Percentiles rank a stretch among this genome's conserved stretches.
phyloP scores from a whole-genome alignment of 345 rosid genomes.

The Balakata baccata region DNA sequence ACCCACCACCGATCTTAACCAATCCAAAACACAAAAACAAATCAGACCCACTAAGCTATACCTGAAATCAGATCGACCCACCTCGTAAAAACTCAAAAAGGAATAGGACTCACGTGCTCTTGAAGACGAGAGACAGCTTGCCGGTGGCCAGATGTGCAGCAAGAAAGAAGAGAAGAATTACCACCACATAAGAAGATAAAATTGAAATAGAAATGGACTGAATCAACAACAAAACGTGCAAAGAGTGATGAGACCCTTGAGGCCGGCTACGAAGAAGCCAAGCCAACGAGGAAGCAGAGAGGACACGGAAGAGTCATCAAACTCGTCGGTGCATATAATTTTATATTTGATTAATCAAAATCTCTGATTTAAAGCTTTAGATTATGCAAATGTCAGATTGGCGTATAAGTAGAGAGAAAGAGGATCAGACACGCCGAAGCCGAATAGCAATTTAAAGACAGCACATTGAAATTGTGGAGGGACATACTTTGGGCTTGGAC shows the following conservation, averaged over 20 bases:
- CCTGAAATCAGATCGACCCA: slow-evolving; percentile 42
- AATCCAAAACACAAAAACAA: slow-evolving; percentile 18
- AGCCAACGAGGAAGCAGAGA: slow-evolving; percentile 11
- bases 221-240: background rate
- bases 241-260: background rate
- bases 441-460: background rate
- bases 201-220: background rate
- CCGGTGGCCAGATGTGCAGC: slow-evolving; percentile 14
- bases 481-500: slow-evolving; percentile 16
- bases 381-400: background rate
- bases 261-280: slow-evolving; percentile 17
- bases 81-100: slow-evolving; percentile 19
- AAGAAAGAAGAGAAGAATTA: background rate
- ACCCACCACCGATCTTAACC: slow-evolving; percentile 25
- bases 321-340: background rate
- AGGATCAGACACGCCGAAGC: background rate
- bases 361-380: background rate
- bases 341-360: background rate
- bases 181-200: background rate
- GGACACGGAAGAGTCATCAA: slow-evolving; percentile 12
- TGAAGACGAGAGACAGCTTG: slow-evolving; percentile 6
- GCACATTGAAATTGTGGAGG: background rate
- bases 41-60: slow-evolving; percentile 27
- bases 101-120: slow-evolving; percentile 13
- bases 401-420: background rate